These are phyloP conservation scores for Daphne laureola DNA, from an alignment of 441 rosid genomes.

Conservation along the genomic window DNA sequence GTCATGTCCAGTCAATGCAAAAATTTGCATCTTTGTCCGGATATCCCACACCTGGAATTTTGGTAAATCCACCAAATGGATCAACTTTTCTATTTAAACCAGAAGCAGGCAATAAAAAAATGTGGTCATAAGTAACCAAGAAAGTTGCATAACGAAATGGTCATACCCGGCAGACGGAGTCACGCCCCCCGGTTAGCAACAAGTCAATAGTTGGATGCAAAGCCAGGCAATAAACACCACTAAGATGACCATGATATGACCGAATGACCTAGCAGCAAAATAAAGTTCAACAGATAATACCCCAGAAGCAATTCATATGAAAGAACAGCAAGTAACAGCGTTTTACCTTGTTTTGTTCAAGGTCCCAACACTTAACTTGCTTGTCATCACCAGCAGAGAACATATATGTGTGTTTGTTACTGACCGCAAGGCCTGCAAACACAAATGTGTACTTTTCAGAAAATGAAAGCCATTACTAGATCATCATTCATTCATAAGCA, in stretches of 20 bases:
- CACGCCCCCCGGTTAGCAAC: slow-evolving; percentile 93
- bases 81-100: slow-evolving; percentile 13
- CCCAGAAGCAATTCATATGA: background rate
- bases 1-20: slow-evolving; percentile 92
- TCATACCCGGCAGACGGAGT: slow-evolving; percentile 95
- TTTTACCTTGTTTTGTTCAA: slow-evolving; percentile 93
- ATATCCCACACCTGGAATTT: slow-evolving; percentile 86
- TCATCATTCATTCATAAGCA: slow-evolving; percentile 7
- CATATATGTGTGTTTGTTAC: slow-evolving; percentile 83
- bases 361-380: slow-evolving; percentile 99
- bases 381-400: slow-evolving; percentile 99
- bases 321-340: slow-evolving; percentile 6
- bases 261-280: slow-evolving; percentile 61
- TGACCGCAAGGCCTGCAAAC: slow-evolving; percentile 83
- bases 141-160: slow-evolving; percentile 1
- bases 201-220: slow-evolving; percentile 90
- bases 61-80: slow-evolving; percentile 9
- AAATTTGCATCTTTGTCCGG: slow-evolving; percentile 92
- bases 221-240: slow-evolving; percentile 98
- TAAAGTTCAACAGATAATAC: slow-evolving; percentile 3
- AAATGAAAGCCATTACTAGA: slow-evolving; percentile 6
- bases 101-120: slow-evolving; percentile 1
- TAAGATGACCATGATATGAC: slow-evolving; percentile 97
- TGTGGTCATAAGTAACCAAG: background rate
- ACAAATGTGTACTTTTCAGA: slow-evolving; percentile 1